Percentiles rank a stretch among this genome's conserved stretches.
phyloP scores from a whole-genome alignment of 495 filamentous ascomycete species.

The Podospora anserina region DNA sequence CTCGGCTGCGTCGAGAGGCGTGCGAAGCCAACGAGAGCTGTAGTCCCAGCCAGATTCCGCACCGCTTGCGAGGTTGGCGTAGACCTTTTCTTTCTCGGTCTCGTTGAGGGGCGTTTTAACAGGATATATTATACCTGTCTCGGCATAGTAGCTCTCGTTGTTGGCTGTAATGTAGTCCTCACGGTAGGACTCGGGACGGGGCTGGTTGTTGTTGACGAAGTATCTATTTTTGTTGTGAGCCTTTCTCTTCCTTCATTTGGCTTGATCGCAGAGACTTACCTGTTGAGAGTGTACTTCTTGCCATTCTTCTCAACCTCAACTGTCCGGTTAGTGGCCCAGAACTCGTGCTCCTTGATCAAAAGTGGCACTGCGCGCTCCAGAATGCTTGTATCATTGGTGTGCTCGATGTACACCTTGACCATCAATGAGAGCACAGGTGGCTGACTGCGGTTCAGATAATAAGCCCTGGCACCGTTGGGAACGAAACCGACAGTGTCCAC shows the following conservation, averaged over 20 bases:
- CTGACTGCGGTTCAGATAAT: constrained; percentile 50
- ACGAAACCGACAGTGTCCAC: constrained; percentile 51
- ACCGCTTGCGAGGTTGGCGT: constrained; percentile 47
- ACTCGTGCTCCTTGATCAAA: constrained; percentile 48
- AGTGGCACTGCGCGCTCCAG: constrained; percentile 45
- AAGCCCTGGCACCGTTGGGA: constrained; percentile 48
- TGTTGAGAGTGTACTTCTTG: constrained; percentile 40
- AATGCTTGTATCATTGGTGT: constrained; percentile 51
- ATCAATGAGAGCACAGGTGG: constrained; percentile 49
- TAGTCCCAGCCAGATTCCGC: constrained; percentile 53
- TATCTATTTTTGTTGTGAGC: constrained; percentile 31
- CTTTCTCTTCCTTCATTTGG: not conserved
- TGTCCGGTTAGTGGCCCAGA: constrained; percentile 46
- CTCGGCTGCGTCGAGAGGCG: constrained; percentile 41
- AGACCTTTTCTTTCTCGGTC: constrained; percentile 38
- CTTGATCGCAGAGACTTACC: constrained; percentile 26
- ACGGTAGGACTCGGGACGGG: constrained; percentile 49
- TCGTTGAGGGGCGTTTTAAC: constrained; percentile 39
- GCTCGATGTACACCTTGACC: constrained; percentile 47
- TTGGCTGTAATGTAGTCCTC: constrained; percentile 49
- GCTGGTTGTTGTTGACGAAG: constrained; percentile 46
- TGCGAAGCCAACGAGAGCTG: constrained; percentile 38
- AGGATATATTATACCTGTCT: constrained; percentile 48
- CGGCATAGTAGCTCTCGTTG: constrained; percentile 45
- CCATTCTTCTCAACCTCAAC: constrained; percentile 34